Conservation (phyloP, 176 grass and related monocot species). For the Aechmea fasciata region DNA sequence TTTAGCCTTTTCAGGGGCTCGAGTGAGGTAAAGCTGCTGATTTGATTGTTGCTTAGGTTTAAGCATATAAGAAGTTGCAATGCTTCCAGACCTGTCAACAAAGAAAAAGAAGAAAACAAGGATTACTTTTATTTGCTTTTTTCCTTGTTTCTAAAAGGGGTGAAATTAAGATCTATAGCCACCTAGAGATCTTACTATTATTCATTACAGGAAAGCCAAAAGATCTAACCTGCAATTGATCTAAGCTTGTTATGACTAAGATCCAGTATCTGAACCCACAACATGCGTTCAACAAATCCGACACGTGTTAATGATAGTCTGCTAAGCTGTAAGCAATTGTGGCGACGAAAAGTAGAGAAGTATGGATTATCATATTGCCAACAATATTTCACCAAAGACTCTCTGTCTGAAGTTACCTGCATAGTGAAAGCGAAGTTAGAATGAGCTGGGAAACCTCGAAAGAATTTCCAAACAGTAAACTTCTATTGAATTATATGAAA, state of each 20-base stretch:
- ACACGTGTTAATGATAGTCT: constrained; percentile 52
- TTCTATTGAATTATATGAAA: not conserved
- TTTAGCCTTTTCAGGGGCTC: constrained; percentile 55
- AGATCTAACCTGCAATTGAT: constrained; percentile 54
- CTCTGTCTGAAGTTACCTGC: constrained; percentile 64
- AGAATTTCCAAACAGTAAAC: not conserved
- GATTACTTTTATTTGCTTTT: not conserved
- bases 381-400: constrained; percentile 53
- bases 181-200: not conserved
- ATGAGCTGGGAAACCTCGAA: not conserved
- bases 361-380: constrained; percentile 36
- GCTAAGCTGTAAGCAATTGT: constrained; percentile 37
- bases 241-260: constrained; percentile 80
- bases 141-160: not conserved
- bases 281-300: constrained; percentile 53
- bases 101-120: constrained; percentile 8
- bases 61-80: constrained; percentile 75
- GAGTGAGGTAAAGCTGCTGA: constrained; percentile 68
- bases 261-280: constrained; percentile 88
- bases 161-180: not conserved
- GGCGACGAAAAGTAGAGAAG: constrained; percentile 23
- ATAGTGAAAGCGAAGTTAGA: constrained; percentile 22
- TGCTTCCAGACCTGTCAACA: constrained; percentile 71
- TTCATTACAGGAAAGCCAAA: not conserved
- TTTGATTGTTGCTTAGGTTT: constrained; percentile 67